phyloP scores from a whole-genome alignment of 1,284 basidiomycete species.

The Boletus calvinii region DNA sequence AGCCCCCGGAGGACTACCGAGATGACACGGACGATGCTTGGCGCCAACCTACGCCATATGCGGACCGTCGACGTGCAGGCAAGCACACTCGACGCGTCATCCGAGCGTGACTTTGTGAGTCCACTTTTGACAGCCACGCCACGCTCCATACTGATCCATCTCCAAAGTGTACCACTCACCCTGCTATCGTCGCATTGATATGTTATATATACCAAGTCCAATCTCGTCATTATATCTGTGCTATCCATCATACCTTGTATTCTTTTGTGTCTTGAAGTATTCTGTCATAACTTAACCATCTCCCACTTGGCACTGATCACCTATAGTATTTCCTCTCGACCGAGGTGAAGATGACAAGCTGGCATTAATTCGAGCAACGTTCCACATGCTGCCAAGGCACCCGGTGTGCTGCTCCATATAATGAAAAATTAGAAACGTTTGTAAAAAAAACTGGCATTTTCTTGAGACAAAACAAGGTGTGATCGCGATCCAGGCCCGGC shows the following conservation, averaged over 20 bases:
- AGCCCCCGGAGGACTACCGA: conserved; percentile 42
- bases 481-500: conserved; percentile 24
- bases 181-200: conserved; percentile 22
- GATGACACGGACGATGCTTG: conserved; percentile 61
- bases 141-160: conserved; percentile 3
- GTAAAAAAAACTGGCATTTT: background rate
- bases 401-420: conserved; percentile 9
- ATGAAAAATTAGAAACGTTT: background rate
- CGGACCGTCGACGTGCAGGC: conserved; percentile 66
- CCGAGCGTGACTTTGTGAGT: conserved; percentile 38
- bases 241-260: conserved; percentile 26
- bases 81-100: conserved; percentile 70
- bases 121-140: background rate
- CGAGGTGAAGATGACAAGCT: conserved; percentile 11
- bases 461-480: conserved; percentile 9
- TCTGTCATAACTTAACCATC: conserved; percentile 17
- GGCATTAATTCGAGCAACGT: conserved; percentile 4
- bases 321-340: conserved; percentile 14
- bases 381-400: conserved; percentile 14
- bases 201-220: conserved; percentile 25
- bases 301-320: conserved; percentile 3
- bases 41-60: conserved; percentile 64
- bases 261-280: conserved; percentile 16
- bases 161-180: background rate
- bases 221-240: conserved; percentile 22